Evolutionary conservation across 495 filamentous ascomycete species (phyloP), one percentile per base, ranked within the genome.

Genomic region (Aspergillus ellipticus): DNA sequence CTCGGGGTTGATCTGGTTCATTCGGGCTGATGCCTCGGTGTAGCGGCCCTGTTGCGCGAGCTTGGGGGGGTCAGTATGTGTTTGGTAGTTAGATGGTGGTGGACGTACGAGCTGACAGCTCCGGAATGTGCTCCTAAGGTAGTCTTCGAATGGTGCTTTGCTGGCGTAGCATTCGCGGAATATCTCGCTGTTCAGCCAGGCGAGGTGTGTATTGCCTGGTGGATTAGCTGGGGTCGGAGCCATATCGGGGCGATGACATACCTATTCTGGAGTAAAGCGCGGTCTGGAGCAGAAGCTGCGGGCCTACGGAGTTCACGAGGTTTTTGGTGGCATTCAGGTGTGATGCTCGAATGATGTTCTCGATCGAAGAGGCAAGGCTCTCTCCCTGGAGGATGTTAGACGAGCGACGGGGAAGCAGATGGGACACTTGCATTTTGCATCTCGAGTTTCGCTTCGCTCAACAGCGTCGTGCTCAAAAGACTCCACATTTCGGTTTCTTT

Each of bases 401-500:
- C 31, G 21, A 16, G 10, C 17, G 5, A 17, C 15, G 6, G 31
- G 7, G 6, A n/a, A 22, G 24, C 33, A 24, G 29, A n/a, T 20
- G 2, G 35, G 9, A 6, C 8, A 48, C 17, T 45, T 70, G 84
- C 85, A 59, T 79, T 79, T 42, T 81, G 77, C 59, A 97, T 78
- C 29, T 82, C 79, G 46, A 94, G 73, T 68, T 90, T 95, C 4
- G 92, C 89, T 69, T 97, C 92, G 55, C 88, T 92, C 51, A 96
- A 77, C 26, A 96, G 74, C 0, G 91, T 87, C 4, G 90, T 92
- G 59, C 89, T 93, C 72, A 92, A 81, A 4, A 97, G 74, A 31
- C 85, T 84, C 84, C 90, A 95, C 83, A 94, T 90, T 47, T 89
- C 89, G 1, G 85, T 82, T 65, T 97, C 93, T 60, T 88, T 92